phyloP scores from a whole-genome alignment of 176 grass and related monocot species.

The Oryza meridionalis region DNA sequence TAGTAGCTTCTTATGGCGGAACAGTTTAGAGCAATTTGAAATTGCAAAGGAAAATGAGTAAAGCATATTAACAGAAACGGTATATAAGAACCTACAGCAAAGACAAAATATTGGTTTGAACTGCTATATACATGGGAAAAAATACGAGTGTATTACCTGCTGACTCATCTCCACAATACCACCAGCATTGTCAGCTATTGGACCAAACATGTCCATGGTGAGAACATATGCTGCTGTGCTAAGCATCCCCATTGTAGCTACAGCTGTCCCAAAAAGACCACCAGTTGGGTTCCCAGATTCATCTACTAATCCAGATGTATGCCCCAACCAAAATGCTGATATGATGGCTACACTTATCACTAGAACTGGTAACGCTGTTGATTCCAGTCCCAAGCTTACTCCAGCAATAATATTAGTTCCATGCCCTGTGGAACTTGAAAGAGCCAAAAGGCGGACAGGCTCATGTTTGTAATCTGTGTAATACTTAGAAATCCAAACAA shows the following conservation, averaged over 20 bases:
- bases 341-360: conserved; percentile 94
- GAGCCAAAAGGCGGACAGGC: conserved; percentile 81
- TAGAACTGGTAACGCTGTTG: conserved; percentile 88
- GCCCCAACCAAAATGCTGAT: conserved; percentile 86
- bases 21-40: not conserved
- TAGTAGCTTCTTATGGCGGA: not conserved
- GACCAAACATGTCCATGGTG: conserved; percentile 99
- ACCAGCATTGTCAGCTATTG: conserved; percentile 98
- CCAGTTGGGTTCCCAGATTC: conserved; percentile 82
- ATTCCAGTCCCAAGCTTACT: conserved; percentile 89
- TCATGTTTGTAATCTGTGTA: conserved; percentile 98
- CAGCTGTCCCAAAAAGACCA: conserved; percentile 96
- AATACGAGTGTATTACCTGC: conserved; percentile 57
- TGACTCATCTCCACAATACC: conserved; percentile 99
- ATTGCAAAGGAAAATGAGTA: not conserved
- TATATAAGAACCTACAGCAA: conserved; percentile 4
- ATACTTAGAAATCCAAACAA: conserved; percentile 98
- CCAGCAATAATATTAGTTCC: conserved; percentile 99
- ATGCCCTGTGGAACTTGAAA: conserved; percentile 91
- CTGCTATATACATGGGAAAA: conserved; percentile 26
- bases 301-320: conserved; percentile 86
- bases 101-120: not conserved
- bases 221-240: conserved; percentile 99
- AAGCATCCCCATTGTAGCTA: conserved; percentile 99
- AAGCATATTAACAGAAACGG: conserved; percentile 7